Conservation (phyloP, 202 grass and related monocot species). For the Panicum virgatum region DNA sequence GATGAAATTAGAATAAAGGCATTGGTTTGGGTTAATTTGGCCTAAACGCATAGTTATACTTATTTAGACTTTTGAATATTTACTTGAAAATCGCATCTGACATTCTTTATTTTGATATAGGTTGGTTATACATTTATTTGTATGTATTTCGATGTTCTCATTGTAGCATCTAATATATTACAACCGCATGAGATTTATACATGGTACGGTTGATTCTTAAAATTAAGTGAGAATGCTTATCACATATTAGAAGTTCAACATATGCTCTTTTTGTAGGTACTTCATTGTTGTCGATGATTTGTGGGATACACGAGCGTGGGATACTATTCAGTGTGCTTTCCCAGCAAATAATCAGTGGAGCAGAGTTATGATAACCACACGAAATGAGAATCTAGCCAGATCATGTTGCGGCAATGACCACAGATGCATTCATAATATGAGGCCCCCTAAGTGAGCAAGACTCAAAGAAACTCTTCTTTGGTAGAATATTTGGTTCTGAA, state of each 20-base stretch:
- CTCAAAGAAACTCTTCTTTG: constrained; percentile 10
- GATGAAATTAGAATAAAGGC: no score
- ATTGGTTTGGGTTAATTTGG: no score
- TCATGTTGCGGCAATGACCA: background rate
- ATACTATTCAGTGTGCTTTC: background rate
- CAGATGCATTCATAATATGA: constrained; percentile 8
- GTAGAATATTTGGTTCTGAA: background rate
- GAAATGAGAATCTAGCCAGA: background rate
- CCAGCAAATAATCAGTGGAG: background rate
- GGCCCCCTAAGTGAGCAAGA: background rate
- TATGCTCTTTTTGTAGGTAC: background rate
- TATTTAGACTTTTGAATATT: background rate
- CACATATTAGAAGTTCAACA: background rate
- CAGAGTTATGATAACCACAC: constrained; percentile 15
- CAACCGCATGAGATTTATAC: background rate
- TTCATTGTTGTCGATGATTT: constrained; percentile 21
- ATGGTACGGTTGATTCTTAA: background rate
- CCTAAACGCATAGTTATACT: background rate
- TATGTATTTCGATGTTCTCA: no score
- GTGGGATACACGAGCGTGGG: background rate
- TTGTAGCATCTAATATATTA: background rate
- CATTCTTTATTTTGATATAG: no score
- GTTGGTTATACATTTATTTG: no score
- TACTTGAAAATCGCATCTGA: background rate
- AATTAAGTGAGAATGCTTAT: background rate